Conservation (phyloP, 2,329 filamentous ascomycete species). For the Botrytis porri region DNA sequence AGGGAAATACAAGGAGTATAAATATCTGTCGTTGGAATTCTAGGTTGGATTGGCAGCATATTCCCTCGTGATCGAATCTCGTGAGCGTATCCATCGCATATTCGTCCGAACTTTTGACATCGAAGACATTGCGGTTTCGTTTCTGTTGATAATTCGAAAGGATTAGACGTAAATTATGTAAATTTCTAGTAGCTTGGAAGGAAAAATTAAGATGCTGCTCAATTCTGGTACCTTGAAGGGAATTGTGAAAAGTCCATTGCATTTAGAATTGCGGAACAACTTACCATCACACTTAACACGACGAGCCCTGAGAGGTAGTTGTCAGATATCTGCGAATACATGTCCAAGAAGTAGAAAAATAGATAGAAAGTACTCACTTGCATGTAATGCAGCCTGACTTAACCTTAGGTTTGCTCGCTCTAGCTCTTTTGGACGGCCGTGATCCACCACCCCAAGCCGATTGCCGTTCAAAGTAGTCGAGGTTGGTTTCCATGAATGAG, state of each 20-base stretch:
- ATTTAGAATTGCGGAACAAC: background rate
- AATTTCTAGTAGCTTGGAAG: background rate
- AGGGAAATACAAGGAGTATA: constrained; percentile 41
- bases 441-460: constrained; percentile 25
- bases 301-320: constrained; percentile 39
- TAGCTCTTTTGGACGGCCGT: constrained; percentile 27
- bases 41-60: constrained; percentile 28
- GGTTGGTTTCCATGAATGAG: constrained; percentile 1
- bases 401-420: constrained; percentile 48
- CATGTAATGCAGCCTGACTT: constrained; percentile 65
- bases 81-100: constrained; percentile 56
- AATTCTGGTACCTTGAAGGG: background rate
- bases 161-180: background rate
- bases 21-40: constrained; percentile 33
- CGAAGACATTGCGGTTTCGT: constrained; percentile 58
- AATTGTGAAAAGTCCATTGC: background rate
- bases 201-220: background rate
- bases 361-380: constrained; percentile 48
- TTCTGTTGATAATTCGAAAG: constrained; percentile 40
- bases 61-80: constrained; percentile 16
- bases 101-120: constrained; percentile 57
- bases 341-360: background rate
- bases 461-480: constrained; percentile 17
- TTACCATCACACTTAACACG: constrained; percentile 60
- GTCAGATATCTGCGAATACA: background rate